Percentiles rank a stretch among this genome's conserved stretches.
Conservation (phyloP, 73 alveolate species). For the Tetrahymena thermophila region DNA sequence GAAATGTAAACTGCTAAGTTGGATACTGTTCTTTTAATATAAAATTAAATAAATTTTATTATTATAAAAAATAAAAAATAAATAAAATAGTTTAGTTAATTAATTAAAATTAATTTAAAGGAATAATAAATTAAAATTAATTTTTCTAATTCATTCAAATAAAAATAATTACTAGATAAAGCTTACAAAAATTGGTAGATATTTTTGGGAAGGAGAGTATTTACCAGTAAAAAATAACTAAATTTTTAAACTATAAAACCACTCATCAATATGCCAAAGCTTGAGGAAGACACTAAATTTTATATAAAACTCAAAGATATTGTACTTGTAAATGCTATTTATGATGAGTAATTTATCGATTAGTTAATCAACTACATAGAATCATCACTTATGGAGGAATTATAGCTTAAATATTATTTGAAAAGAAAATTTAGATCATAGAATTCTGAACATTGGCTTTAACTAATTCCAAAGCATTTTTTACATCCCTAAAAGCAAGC, state of each 20-base stretch:
- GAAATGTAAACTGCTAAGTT: background rate
- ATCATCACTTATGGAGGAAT: background rate
- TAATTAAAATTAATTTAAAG: too few species aligned
- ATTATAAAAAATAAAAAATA: too few species aligned
- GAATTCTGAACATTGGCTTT: background rate
- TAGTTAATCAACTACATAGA: too few species aligned
- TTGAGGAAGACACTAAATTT: background rate
- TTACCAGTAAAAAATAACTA: background rate
- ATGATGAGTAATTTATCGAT: background rate
- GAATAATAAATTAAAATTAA: too few species aligned
- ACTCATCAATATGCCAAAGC: background rate
- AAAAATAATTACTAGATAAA: background rate
- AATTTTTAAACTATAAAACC: background rate
- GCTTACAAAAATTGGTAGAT: background rate
- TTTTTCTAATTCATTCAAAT: too few species aligned
- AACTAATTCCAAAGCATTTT: background rate
- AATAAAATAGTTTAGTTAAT: too few species aligned
- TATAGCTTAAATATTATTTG: background rate
- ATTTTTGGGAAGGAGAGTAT: background rate
- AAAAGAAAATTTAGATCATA: background rate
- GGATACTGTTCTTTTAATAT: background rate
- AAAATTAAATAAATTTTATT: too few species aligned
- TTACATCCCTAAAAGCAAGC: background rate
- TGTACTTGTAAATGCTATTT: background rate
- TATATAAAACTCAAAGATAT: background rate